A percentile compares a stretch with the other conserved stretches of the same genome.
phyloP scores from a whole-genome alignment of 176 grass and related monocot genomes.

The Cenchrus fungigraminus region DNA sequence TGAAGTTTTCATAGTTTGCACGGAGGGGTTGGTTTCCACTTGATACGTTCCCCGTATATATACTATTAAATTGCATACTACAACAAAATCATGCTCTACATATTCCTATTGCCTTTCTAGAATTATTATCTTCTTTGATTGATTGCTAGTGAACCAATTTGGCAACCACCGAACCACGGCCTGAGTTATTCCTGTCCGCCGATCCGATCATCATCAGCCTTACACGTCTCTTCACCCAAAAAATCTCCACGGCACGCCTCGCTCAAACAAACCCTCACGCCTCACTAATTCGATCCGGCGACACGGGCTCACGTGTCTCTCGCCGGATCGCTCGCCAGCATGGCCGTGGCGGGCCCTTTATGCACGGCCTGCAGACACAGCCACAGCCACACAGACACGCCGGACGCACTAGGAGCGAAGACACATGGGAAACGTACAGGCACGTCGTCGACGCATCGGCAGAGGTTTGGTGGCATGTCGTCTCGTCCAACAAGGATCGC shows the following conservation, averaged over 20 bases:
- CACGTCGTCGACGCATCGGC: constrained; percentile 6
- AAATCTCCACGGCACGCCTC: not conserved
- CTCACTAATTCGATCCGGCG: not conserved
- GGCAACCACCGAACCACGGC: too few species aligned
- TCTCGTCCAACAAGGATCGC: not conserved
- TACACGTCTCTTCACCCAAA: constrained; percentile 1
- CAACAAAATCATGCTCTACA: too few species aligned
- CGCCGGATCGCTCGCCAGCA: constrained; percentile 4
- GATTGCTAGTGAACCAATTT: not conserved
- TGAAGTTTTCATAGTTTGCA: too few species aligned
- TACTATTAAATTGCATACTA: too few species aligned
- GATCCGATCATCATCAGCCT: not conserved
- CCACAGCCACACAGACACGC: not conserved
- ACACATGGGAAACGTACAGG: not conserved
- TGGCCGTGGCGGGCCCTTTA: not conserved
- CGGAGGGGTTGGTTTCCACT: too few species aligned
- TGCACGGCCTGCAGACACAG: constrained; percentile 3
- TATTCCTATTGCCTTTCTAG: too few species aligned
- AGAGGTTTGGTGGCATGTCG: constrained; percentile 19
- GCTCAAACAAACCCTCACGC: constrained; percentile 15
- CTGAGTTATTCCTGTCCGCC: not conserved
- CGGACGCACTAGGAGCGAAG: not conserved
- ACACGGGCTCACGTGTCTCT: constrained; percentile 30
- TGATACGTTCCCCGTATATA: too few species aligned
- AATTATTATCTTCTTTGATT: not conserved